Base-by-base conservation (phyloP, 2,329 filamentous ascomycete genomes). In the Pseudocercospora musae region DNA sequence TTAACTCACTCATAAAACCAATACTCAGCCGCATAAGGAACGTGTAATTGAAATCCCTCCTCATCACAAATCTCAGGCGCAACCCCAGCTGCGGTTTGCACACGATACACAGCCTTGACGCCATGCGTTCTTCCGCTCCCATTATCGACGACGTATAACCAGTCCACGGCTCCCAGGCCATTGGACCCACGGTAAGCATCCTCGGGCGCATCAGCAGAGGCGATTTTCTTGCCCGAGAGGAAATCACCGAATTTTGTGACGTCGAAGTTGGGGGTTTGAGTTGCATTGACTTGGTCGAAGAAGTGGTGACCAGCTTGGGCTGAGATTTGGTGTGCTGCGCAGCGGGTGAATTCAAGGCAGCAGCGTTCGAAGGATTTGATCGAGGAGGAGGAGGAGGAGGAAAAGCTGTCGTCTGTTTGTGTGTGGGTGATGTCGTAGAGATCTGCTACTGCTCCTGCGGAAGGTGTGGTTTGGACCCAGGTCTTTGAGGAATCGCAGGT, bases 301-400 rank as follows among this genome's bases (percentile, higher is more conserved):
- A 81, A 89, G 80, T 92, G 89, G 69, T 85, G 81, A 29, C 89
- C 89, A 13, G 87, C 72, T 69, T 57, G 44, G 25, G 55, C 59
- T 37, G 53, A 50, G 58, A 63, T 80, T 5, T 70, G 15, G 37
- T 60, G 25, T 6, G 66, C 65, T 1, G 25, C 40, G 61, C 65
- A 67, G n/a, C 48, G 40, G 10, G 66, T 67, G 2, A 48, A n/a
- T 23, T 48, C 55, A 54, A 69, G 65, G 42, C 63, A 70, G 42
- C 63, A 70, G 49, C 55, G 57, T 42, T 69, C 64, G 55, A 67
- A 70, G 25, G 62, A 46, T 33, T 67, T 52, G 63, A 67, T 55
- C 4, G 62, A 56, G 40, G 58, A 48, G 21, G 21, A 21, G 40
- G 62, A 56, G 40, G 58, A 48, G 21, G 21, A 21, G 40, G 63